Conservation (phyloP, 2,329 filamentous ascomycete genomes). For the Aspergillus eucalypticola region DNA sequence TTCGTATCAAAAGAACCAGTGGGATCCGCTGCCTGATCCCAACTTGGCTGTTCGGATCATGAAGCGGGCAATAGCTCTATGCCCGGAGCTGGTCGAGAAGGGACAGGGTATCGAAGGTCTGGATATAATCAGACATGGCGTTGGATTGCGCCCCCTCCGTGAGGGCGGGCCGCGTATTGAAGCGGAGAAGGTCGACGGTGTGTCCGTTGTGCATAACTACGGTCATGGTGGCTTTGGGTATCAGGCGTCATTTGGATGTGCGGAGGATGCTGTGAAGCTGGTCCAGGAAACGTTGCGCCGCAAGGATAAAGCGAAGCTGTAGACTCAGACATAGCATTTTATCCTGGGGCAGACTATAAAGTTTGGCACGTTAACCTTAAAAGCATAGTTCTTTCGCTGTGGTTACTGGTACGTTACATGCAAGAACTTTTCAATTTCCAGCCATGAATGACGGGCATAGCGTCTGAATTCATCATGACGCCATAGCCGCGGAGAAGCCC, state of each 20-base stretch:
- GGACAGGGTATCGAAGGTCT: slow-evolving; percentile 67
- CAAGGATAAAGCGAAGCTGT: slow-evolving; percentile 37
- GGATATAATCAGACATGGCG: slow-evolving; percentile 75
- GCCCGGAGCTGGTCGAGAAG: slow-evolving; percentile 53
- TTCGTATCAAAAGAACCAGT: slow-evolving; percentile 75
- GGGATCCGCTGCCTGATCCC: slow-evolving; percentile 76
- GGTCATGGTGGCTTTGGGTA: slow-evolving; percentile 62
- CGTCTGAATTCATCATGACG: slow-evolving; percentile 12
- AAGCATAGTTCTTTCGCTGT: not conserved
- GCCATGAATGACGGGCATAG: not conserved
- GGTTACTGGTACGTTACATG: not conserved
- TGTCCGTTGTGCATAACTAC: slow-evolving; percentile 52
- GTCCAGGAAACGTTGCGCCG: slow-evolving; percentile 55
- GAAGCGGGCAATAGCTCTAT: slow-evolving; percentile 57
- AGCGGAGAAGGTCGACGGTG: slow-evolving; percentile 64
- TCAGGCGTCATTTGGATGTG: slow-evolving; percentile 67
- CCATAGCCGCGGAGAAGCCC: slow-evolving; percentile 2
- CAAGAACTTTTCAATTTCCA: not conserved
- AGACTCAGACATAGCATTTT: not conserved
- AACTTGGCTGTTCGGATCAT: slow-evolving; percentile 82
- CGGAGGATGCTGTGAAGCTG: slow-evolving; percentile 65
- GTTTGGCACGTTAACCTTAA: too few species aligned
- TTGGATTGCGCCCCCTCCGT: slow-evolving; percentile 76
- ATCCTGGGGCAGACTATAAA: too few species aligned
- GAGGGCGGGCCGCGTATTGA: slow-evolving; percentile 74